Base-by-base conservation (phyloP, 192 early-diverging fungal species). In the Coemansia sp. region DNA sequence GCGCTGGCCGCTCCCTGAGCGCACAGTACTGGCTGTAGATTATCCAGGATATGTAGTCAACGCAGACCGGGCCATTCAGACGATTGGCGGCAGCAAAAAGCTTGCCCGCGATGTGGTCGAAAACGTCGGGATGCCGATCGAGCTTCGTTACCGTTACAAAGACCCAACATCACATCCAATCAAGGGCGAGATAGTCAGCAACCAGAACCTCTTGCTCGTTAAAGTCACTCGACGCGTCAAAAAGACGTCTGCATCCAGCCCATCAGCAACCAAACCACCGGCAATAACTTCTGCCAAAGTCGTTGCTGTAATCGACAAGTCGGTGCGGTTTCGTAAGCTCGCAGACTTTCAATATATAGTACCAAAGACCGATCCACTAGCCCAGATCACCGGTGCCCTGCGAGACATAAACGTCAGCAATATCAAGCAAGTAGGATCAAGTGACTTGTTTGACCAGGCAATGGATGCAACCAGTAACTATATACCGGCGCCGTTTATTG, bases 151-250 rank as follows among this genome's bases (percentile, higher is more conserved):
- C 53, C 52, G 82, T 10, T 64, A 70, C 52, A 64, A 81, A 7
- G 82, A 83, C 22, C 74, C 68, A 7, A 40, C 59, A 3, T 81
- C 78, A 9, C 82, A 83, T 20, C 66, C 78, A 10, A 81, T 83
- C 22, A 71, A 66, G 5, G 82, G 82, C 17, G 52, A 76, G 15
- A 60, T 75, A 1, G 52, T 76, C n/a, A 44, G 67, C 3, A 77
- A 74, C 0, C 51, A 70, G 2, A 77, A 81, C 60, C 36, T 83
- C 0, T 64, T 83, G 28, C 28, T 83, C 11, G 34, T 56, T 19
- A 83, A 83, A 48, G 82, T 83, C 6, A 81, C 64, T 2, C 65
- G 72, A 4, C 69, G 69, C 9, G 60, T 69, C 3, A 61, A 60
- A 22, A 72, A 64, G 22, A 23, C 34, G 6, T 64, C 66, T 36